A percentile compares a stretch with the other conserved stretches of the same genome.
Conservation (phyloP, 352 stramenopile species). For the Pythium insidiosum region DNA sequence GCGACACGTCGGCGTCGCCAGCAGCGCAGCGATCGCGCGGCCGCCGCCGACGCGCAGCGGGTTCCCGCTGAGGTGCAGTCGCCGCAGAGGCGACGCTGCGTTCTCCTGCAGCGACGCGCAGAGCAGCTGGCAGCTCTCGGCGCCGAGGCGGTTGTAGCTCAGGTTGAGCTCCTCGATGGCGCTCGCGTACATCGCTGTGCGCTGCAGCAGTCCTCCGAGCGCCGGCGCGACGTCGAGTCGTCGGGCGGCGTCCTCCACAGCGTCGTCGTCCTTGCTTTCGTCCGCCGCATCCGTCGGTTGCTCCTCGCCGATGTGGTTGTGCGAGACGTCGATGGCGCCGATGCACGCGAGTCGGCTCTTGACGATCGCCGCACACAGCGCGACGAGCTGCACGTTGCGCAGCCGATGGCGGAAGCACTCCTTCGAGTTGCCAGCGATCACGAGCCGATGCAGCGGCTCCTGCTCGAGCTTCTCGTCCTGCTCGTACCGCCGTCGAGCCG, state of each 20-base stretch:
- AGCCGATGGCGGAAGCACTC: conserved; percentile 51
- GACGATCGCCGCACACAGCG: conserved; percentile 36
- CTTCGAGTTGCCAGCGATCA: conserved; percentile 42
- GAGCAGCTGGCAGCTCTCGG: conserved; percentile 48
- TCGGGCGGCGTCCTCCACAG: conserved; percentile 24
- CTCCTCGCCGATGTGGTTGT: conserved; percentile 44
- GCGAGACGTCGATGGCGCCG: conserved; percentile 32
- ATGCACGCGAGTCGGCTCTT: conserved; percentile 39
- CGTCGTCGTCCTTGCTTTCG: conserved; percentile 14
- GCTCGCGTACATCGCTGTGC: conserved; percentile 37
- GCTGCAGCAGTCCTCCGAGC: conserved; percentile 38
- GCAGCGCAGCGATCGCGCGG: conserved; percentile 39
- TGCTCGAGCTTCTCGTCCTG: conserved; percentile 1
- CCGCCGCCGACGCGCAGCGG: conserved; percentile 37
- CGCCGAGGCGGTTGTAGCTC: conserved; percentile 45
- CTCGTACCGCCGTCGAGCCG: conserved; percentile 16
- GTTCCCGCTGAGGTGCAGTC: conserved; percentile 44
- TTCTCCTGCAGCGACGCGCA: conserved; percentile 35
- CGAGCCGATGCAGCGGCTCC: conserved; percentile 10
- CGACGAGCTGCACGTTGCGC: conserved; percentile 60
- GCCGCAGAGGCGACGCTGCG: conserved; percentile 18
- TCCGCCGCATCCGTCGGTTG: conserved; percentile 2
- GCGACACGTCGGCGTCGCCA: conserved; percentile 19
- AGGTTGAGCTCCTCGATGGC: conserved; percentile 46
- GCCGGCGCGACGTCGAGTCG: conserved; percentile 34